A percentile compares a stretch with the other conserved stretches of the same genome.
phyloP scores from a whole-genome alignment of 768 basidiomycete species.

The Hygrophoropsis aurantiaca region DNA sequence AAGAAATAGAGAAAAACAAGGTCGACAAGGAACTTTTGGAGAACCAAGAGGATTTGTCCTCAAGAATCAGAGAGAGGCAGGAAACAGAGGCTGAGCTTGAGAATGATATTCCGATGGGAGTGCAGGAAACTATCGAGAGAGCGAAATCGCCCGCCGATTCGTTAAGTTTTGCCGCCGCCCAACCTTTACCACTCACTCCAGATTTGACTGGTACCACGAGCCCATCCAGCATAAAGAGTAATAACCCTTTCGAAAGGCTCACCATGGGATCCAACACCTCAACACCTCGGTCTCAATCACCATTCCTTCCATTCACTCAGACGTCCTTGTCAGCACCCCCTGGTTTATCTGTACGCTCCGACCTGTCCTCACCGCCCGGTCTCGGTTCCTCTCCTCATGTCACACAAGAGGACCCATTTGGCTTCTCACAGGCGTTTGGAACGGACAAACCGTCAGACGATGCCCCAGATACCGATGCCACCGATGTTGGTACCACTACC shows the following conservation, averaged over 20 bases:
- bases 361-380: constrained; percentile 13
- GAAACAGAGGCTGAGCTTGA: constrained; percentile 53
- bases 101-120: constrained; percentile 16
- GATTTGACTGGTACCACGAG: constrained; percentile 54
- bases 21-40: constrained; percentile 73
- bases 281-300: constrained; percentile 54
- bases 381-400: constrained; percentile 7
- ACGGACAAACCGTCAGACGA: constrained; percentile 9
- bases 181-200: constrained; percentile 73
- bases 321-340: constrained; percentile 38
- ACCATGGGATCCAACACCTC: constrained; percentile 42
- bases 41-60: constrained; percentile 52
- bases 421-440: constrained; percentile 37
- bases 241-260: constrained; percentile 88
- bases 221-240: constrained; percentile 60
- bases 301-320: constrained; percentile 53
- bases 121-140: constrained; percentile 20
- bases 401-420: constrained; percentile 50
- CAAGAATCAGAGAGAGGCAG: constrained; percentile 54
- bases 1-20: constrained; percentile 75
- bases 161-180: constrained; percentile 60
- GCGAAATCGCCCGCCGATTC: constrained; percentile 46
- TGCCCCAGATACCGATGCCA: constrained; percentile 18
- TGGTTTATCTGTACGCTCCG: constrained; percentile 35
- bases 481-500: constrained; percentile 18